Percentiles rank a stretch among this genome's conserved stretches.
phyloP scores from a whole-genome alignment of 371 early-diverging fungal species.

The Mortierella sp. region DNA sequence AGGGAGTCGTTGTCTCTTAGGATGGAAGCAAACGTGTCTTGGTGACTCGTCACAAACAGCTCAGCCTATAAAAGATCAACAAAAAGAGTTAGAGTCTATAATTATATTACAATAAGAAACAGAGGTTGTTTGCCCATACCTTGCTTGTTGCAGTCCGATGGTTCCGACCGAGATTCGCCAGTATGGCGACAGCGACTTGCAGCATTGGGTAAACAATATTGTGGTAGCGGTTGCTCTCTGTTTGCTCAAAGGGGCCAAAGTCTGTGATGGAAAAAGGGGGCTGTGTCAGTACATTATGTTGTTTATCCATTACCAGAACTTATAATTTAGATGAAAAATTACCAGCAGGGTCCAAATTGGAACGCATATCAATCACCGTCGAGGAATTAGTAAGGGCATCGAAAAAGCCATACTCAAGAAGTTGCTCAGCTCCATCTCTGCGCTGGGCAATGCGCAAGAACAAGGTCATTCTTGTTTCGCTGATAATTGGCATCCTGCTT shows the following conservation, averaged over 20 bases:
- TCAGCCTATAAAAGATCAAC: slow-evolving; percentile 38
- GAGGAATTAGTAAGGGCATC: slow-evolving; percentile 83
- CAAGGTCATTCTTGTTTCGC: slow-evolving; percentile 87
- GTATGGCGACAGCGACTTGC: slow-evolving; percentile 53
- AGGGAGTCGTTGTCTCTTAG: slow-evolving; percentile 42
- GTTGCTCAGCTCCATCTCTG: slow-evolving; percentile 79
- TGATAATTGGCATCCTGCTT: slow-evolving; percentile 74
- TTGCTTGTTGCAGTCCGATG: slow-evolving; percentile 53
- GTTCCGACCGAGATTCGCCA: slow-evolving; percentile 55
- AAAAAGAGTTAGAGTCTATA: background rate
- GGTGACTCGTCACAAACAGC: slow-evolving; percentile 52
- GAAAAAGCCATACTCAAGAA: slow-evolving; percentile 81
- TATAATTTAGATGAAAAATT: slow-evolving; percentile 3
- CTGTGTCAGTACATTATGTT: background rate
- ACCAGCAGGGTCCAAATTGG: slow-evolving; percentile 59
- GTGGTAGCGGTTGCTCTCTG: slow-evolving; percentile 54
- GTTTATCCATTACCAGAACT: background rate
- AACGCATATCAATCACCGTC: slow-evolving; percentile 75
- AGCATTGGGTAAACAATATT: slow-evolving; percentile 57
- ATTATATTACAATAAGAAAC: too few species aligned
- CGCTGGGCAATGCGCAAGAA: slow-evolving; percentile 82
- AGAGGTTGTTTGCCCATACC: slow-evolving; percentile 11
- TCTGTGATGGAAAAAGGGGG: slow-evolving; percentile 12
- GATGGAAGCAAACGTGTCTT: slow-evolving; percentile 53
- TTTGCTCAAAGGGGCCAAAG: slow-evolving; percentile 55